Base-by-base conservation (phyloP, 176 grass and related monocot genomes). In the Ananas comosus region DNA sequence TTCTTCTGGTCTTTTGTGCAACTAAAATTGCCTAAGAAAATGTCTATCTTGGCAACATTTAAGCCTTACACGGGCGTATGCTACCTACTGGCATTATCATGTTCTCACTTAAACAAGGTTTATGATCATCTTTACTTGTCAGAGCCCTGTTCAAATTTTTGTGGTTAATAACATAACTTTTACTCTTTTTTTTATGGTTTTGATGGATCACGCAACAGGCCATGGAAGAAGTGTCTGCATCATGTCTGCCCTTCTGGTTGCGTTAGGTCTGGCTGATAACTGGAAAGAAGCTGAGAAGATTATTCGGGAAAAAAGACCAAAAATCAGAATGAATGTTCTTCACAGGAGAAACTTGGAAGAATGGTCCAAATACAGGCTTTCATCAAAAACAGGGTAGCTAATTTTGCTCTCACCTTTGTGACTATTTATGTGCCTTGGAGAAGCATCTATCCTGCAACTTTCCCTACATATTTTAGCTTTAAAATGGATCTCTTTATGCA, bases 181-280 rank as follows among this genome's bases (percentile, higher is more conserved):
- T n/a, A n/a, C 21, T 28, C 13, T 71, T 56, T 25, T n/a, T 24
- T 9, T 3, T 25, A 10, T 72, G 70, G 10, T 64, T 78, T 51
- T 29, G 64, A 57, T 1, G 21, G 49, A 78, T 61, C 65, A 63
- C 71, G 47, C 65, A 71, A 64, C 48, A 93, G 94, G 94, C 83
- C 94, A 93, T 84, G 89, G 89, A 74, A 90, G 89, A 88, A 93
- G 87, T 50, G 87, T 86, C 14, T 88, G 87, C 66, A 84, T 91
- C 49, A 82, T 90, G 84, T 93, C 83, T n/a, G 89, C 87, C 21
- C 61, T 93, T 73, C 77, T 93, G 49, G 94, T 99, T 48, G 82
- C 65, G 0, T 33, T 84, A 50, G 94, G 74, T 57, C 13, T 91
- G 51, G 80, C 94, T 13, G 80, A 93, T 51, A 78, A 68, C 75